phyloP scores from a whole-genome alignment of 1,139 yeast genomes.

The Petasospora fabianii region DNA sequence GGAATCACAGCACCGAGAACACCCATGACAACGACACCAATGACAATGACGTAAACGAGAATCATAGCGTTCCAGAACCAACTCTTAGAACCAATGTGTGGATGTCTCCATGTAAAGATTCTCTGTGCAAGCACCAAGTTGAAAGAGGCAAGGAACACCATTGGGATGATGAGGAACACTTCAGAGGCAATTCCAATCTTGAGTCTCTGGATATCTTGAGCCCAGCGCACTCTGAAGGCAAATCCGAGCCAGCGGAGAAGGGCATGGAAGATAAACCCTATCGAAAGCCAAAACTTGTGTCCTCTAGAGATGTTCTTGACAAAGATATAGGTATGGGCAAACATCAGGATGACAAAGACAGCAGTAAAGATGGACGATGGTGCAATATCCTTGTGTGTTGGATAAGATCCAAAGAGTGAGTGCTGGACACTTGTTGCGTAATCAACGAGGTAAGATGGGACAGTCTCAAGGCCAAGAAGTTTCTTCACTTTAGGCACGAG shows the following conservation, averaged over 20 bases:
- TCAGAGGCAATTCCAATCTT: slow-evolving; percentile 56
- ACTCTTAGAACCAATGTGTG: slow-evolving; percentile 61
- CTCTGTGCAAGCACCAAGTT: slow-evolving; percentile 73
- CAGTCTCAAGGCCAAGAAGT: slow-evolving; percentile 21
- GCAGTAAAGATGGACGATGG: slow-evolving; percentile 61
- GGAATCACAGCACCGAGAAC: slow-evolving; percentile 66
- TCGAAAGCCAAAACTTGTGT: slow-evolving; percentile 57
- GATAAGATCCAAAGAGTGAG: slow-evolving; percentile 62
- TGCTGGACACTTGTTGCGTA: slow-evolving; percentile 37
- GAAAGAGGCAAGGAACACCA: slow-evolving; percentile 51
- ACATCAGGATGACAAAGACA: slow-evolving; percentile 45
- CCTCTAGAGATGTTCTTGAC: slow-evolving; percentile 50
- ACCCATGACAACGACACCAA: slow-evolving; percentile 62
- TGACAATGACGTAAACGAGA: slow-evolving; percentile 48
- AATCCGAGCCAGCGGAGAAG: slow-evolving; percentile 56
- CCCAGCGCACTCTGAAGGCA: slow-evolving; percentile 59
- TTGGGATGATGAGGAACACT: slow-evolving; percentile 55
- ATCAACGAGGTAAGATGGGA: slow-evolving; percentile 38
- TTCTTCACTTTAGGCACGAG: slow-evolving; percentile 31
- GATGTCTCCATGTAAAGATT: slow-evolving; percentile 79
- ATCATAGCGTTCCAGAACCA: slow-evolving; percentile 56
- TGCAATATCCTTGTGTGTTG: slow-evolving; percentile 48
- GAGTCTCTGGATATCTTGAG: slow-evolving; percentile 42
- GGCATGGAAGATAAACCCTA: slow-evolving; percentile 54
- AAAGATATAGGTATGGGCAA: slow-evolving; percentile 49